Conservation (phyloP, 1,284 basidiomycete species). For the Tylopilus sp. region DNA sequence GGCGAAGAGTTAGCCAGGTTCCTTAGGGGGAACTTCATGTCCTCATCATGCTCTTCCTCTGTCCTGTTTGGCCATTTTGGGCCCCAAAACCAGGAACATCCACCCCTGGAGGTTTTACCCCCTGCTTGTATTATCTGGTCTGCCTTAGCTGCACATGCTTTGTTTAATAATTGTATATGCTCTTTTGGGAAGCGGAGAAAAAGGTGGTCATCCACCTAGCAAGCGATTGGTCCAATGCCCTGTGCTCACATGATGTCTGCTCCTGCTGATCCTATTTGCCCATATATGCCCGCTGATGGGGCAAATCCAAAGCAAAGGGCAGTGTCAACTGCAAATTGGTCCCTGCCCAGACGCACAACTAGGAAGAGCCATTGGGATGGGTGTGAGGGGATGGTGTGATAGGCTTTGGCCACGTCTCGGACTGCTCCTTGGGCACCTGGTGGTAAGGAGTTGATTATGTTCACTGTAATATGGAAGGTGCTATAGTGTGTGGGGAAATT, state of each 20-base stretch:
- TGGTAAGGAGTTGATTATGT: no score
- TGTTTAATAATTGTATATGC: no score
- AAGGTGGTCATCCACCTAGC: neutral
- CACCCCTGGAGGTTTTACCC: neutral
- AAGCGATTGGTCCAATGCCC: neutral
- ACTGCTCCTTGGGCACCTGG: neutral
- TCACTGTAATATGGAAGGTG: slow-evolving; percentile 3
- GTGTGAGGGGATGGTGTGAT: slow-evolving; percentile 19
- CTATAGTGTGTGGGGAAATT: no score
- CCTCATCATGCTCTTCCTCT: slow-evolving; percentile 3
- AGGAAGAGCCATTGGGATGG: neutral
- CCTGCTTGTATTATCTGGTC: no score
- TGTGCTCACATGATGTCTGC: neutral
- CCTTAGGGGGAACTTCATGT: neutral
- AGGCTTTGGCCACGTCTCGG: slow-evolving; percentile 7
- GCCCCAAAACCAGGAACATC: slow-evolving; percentile 4
- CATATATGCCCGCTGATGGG: neutral
- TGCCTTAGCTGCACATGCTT: no score
- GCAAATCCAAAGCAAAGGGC: neutral
- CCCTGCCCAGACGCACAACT: neutral
- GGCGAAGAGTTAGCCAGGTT: neutral
- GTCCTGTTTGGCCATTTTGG: accelerated
- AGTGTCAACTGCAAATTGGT: neutral
- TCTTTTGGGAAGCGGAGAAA: neutral
- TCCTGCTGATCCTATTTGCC: neutral